These are phyloP conservation scores for Panicum virgatum DNA, from an alignment of 202 grass and related monocot species.

Conservation along the genomic window DNA sequence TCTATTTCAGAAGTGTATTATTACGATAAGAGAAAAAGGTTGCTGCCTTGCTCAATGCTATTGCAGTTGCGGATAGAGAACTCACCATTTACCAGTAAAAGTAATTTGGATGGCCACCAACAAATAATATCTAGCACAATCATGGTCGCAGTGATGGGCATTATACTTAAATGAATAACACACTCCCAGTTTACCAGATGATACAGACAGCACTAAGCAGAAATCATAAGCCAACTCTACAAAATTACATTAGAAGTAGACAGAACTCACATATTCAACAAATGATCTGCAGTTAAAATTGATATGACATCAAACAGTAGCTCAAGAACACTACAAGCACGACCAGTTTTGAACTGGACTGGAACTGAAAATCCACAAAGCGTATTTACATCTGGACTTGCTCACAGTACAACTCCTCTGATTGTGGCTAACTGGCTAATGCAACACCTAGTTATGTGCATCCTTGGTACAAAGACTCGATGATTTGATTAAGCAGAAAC, in stretches of 20 bases:
- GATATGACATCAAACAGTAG: neutral
- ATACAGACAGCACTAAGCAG: neutral
- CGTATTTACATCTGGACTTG: constrained; percentile 44
- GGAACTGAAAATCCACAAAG: neutral
- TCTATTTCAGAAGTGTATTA: constrained; percentile 8
- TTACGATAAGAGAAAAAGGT: neutral
- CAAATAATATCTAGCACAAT: neutral
- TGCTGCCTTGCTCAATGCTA: neutral
- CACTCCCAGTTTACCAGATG: neutral
- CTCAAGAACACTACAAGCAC: constrained; percentile 27
- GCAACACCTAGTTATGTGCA: constrained; percentile 17
- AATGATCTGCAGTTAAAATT: constrained; percentile 31
- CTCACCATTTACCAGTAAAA: neutral
- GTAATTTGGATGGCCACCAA: neutral
- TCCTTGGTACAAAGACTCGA: constrained; percentile 14
- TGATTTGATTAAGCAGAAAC: constrained; percentile 24
- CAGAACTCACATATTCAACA: neutral
- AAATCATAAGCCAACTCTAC: neutral
- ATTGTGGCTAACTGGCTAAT: neutral
- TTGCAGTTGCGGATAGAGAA: neutral
- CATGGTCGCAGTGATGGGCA: neutral
- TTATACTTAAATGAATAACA: neutral
- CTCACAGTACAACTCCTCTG: neutral
- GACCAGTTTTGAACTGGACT: constrained; percentile 15
- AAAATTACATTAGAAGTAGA: neutral